A percentile compares a stretch with the other conserved stretches of the same genome.
Evolutionary conservation across 2,329 filamentous ascomycete genomes (phyloP).

Genomic region (Cordyceps fumosorosea): DNA sequence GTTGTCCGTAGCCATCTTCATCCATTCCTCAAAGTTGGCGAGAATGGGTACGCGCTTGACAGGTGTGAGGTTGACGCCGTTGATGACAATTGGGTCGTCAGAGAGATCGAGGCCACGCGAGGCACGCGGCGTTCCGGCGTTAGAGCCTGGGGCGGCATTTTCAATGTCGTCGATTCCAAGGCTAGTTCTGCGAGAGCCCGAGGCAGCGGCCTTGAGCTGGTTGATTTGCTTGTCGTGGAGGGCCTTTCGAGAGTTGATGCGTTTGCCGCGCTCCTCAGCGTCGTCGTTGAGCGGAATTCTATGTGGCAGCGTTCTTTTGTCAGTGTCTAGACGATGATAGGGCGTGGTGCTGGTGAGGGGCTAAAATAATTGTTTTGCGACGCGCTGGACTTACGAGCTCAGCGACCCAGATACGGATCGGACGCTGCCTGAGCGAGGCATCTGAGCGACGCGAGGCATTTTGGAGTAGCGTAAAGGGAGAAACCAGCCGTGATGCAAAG

Average conservation of each 20-base stretch:
- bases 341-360: conserved; percentile 14
- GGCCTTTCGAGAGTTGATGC: conserved; percentile 80
- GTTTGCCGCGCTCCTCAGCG: conserved; percentile 80
- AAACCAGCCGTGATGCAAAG: neutral
- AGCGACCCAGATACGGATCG: conserved; percentile 40
- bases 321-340: neutral
- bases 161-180: conserved; percentile 53
- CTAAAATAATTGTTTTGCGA: conserved; percentile 17
- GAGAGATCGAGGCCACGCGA: conserved; percentile 35
- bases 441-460: conserved; percentile 55
- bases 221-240: conserved; percentile 88
- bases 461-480: conserved; percentile 16
- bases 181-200: conserved; percentile 60
- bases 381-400: conserved; percentile 10
- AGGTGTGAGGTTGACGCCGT: conserved; percentile 75
- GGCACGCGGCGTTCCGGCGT: conserved; percentile 45
- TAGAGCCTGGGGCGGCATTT: conserved; percentile 49
- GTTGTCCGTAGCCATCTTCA: conserved; percentile 99
- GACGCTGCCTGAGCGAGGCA: conserved; percentile 39
- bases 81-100: conserved; percentile 58
- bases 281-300: conserved; percentile 97
- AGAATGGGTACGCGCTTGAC: conserved; percentile 94
- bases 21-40: conserved; percentile 99
- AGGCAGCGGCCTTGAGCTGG: conserved; percentile 65
- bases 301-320: conserved; percentile 3